Percentiles rank a stretch among this genome's conserved stretches.
Conservation (phyloP, 345 rosid genomes). For the Pseudoturritis turrita region DNA sequence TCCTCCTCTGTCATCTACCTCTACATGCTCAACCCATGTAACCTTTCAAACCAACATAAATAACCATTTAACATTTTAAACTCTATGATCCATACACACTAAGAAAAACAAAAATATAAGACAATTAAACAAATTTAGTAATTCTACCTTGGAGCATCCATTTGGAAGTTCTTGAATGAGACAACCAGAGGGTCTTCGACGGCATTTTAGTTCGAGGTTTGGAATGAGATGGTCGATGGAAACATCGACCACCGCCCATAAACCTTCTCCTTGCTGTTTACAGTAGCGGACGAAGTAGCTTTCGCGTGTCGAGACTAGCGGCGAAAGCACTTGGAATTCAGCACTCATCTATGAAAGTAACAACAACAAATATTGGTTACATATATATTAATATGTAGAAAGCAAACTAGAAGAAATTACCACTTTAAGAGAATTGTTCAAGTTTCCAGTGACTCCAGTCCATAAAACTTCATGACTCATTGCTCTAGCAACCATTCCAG, state of each 20-base stretch:
- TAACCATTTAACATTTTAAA: background rate
- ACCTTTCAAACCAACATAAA: constrained; percentile 43
- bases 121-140: background rate
- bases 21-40: constrained; percentile 92
- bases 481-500: constrained; percentile 68
- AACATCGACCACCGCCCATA: constrained; percentile 94
- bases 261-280: constrained; percentile 64
- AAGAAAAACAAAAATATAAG: background rate
- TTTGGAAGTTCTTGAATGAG: constrained; percentile 71
- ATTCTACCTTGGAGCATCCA: constrained; percentile 70
- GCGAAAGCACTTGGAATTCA: constrained; percentile 74
- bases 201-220: constrained; percentile 42
- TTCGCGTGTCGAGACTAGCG: constrained; percentile 77
- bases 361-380: background rate
- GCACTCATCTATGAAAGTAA: constrained; percentile 64
- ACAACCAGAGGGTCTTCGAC: constrained; percentile 91
- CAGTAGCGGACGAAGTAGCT: constrained; percentile 69
- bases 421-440: constrained; percentile 76
- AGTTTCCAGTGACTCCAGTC: constrained; percentile 64
- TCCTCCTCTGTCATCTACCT: constrained; percentile 75
- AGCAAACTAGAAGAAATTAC: constrained; percentile 27
- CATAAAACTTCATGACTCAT: constrained; percentile 57
- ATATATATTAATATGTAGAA: background rate
- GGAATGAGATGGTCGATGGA: constrained; percentile 73
- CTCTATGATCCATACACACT: background rate